phyloP scores from a whole-genome alignment of 1,139 yeast genomes.

The Maudiozyma humilis region DNA sequence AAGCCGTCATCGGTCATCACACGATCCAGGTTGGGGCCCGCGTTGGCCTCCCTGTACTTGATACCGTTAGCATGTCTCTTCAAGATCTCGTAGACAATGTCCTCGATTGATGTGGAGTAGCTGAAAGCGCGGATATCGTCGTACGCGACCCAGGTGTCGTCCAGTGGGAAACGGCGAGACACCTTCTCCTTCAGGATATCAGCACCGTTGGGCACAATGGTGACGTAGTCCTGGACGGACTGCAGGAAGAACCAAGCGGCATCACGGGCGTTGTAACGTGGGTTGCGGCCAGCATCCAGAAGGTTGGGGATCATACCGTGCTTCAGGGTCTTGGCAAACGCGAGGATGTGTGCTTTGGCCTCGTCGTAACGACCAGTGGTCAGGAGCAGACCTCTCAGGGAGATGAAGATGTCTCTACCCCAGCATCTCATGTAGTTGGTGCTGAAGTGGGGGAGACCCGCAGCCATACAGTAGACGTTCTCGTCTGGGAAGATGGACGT shows the following conservation, averaged over 20 bases:
- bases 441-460: slow-evolving; percentile 93
- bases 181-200: slow-evolving; percentile 63
- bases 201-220: slow-evolving; percentile 60
- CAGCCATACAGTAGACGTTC: slow-evolving; percentile 73
- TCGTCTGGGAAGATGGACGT: slow-evolving; percentile 67
- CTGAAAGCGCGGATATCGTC: slow-evolving; percentile 72
- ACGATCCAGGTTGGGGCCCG: slow-evolving; percentile 78
- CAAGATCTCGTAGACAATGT: slow-evolving; percentile 72
- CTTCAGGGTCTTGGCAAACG: slow-evolving; percentile 84
- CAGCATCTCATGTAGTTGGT: slow-evolving; percentile 91
- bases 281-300: slow-evolving; percentile 86
- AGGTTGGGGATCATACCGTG: slow-evolving; percentile 93
- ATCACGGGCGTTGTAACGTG: slow-evolving; percentile 92
- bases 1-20: slow-evolving; percentile 93
- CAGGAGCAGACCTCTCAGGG: slow-evolving; percentile 72
- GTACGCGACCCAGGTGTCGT: slow-evolving; percentile 65
- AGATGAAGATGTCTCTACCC: slow-evolving; percentile 94
- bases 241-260: slow-evolving; percentile 94
- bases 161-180: slow-evolving; percentile 78
- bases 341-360: slow-evolving; percentile 73
- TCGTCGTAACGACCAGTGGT: slow-evolving; percentile 72
- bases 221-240: slow-evolving; percentile 73
- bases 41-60: slow-evolving; percentile 87
- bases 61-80: slow-evolving; percentile 84
- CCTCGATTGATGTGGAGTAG: slow-evolving; percentile 60